A percentile compares a stretch with the other conserved stretches of the same genome.
Evolutionary conservation across 768 basidiomycete species (phyloP).

Genomic region (Collybia mongolica): DNA sequence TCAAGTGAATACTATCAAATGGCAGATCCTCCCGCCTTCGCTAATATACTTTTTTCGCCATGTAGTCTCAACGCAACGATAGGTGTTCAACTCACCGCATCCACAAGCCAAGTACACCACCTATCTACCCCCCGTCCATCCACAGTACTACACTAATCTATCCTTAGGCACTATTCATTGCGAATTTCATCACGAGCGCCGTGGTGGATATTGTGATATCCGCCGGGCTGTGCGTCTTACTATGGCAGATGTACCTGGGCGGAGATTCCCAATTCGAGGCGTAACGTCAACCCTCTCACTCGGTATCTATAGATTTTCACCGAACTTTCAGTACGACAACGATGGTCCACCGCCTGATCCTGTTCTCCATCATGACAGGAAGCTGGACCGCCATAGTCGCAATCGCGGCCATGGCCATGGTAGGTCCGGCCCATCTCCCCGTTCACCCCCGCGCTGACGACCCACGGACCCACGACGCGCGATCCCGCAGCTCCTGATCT

Average conservation of each 20-base stretch:
- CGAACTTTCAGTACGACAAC: neutral
- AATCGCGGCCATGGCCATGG: neutral
- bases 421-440: neutral
- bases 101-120: neutral
- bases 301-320: too few species aligned
- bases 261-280: neutral
- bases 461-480: too few species aligned
- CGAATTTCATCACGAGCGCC: neutral
- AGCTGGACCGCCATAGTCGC: neutral
- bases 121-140: too few species aligned
- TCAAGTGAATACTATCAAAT: neutral
- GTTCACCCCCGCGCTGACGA: too few species aligned
- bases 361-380: neutral
- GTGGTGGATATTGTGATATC: neutral
- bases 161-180: neutral
- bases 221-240: neutral
- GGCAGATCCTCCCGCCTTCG: neutral
- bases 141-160: neutral
- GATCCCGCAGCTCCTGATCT: neutral
- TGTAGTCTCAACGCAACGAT: neutral
- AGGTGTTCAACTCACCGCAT: neutral
- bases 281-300: too few species aligned
- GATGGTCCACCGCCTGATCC: neutral
- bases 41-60: neutral
- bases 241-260: neutral